Evolutionary conservation across 1,139 yeast species (phyloP).

Genomic region (Saccharomycopsis hybrid): DNA sequence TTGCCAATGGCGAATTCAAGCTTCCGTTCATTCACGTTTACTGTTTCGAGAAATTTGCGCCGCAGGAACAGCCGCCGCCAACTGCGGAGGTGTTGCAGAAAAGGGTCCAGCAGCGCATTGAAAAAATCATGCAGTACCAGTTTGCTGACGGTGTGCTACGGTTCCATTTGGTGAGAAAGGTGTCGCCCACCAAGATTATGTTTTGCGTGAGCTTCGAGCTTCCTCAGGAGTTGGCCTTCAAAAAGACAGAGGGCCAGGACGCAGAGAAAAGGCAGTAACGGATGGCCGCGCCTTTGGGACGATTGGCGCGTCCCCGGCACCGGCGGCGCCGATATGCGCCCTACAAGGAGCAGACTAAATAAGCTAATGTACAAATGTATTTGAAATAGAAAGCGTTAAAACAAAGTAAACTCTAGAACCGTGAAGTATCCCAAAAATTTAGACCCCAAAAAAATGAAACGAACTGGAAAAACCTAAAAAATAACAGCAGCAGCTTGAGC

Average conservation of each 20-base stretch:
- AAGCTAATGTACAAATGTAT: constrained; percentile 5
- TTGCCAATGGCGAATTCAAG: constrained; percentile 39
- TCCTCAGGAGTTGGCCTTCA: constrained; percentile 66
- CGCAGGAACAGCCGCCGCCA: constrained; percentile 53
- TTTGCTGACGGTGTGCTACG: constrained; percentile 39
- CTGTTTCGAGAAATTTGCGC: constrained; percentile 83
- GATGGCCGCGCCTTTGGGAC: too few relatives aligned
- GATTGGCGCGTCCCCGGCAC: too few relatives aligned
- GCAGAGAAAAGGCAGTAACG: too few relatives aligned
- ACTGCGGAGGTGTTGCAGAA: constrained; percentile 53
- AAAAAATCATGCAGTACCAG: constrained; percentile 44
- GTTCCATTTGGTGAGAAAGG: constrained; percentile 84
- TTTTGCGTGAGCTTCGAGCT: constrained; percentile 76
- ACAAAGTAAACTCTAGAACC: not conserved
- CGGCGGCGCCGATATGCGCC: too few relatives aligned
- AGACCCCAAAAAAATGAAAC: too few relatives aligned
- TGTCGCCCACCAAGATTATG: constrained; percentile 98
- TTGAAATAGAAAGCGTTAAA: too few relatives aligned
- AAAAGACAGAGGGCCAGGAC: too few relatives aligned
- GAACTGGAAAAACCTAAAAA: too few relatives aligned
- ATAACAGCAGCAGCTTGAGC: too few relatives aligned
- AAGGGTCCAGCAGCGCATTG: constrained; percentile 56
- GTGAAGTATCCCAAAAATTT: not conserved
- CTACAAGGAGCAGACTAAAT: too few relatives aligned
- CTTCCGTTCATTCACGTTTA: constrained; percentile 82